Evolutionary conservation across 2,329 filamentous ascomycete genomes (phyloP).

Genomic region (Hypoxylon sp.): DNA sequence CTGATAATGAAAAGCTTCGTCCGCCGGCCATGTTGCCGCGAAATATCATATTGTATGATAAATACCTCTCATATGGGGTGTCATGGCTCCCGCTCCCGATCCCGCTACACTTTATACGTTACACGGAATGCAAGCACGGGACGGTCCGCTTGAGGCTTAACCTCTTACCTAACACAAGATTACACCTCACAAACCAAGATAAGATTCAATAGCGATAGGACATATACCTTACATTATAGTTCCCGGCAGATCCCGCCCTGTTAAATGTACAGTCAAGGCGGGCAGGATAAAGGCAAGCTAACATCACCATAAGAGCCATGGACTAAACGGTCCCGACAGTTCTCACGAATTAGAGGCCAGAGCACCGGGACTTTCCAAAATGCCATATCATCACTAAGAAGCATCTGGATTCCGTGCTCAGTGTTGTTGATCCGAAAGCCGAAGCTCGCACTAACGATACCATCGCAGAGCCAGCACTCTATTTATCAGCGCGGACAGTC

Average conservation of each 20-base stretch:
- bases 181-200: not conserved
- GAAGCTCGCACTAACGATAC: not conserved
- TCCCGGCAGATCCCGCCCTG: not conserved
- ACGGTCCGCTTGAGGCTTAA: not conserved
- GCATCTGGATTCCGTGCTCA: not conserved
- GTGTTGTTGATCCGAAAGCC: not conserved
- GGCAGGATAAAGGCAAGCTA: not conserved
- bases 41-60: not conserved
- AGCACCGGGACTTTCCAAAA: not conserved
- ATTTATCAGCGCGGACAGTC: conserved; percentile 20
- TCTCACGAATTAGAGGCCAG: not conserved
- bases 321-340: too few relatives aligned
- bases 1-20: not conserved
- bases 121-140: not conserved
- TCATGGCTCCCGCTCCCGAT: not conserved
- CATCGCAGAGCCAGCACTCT: not conserved
- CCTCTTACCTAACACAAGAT: not conserved
- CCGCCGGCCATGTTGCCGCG: not conserved
- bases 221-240: not conserved
- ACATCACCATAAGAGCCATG: too few relatives aligned
- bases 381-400: not conserved
- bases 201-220: not conserved
- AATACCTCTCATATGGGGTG: not conserved
- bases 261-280: not conserved
- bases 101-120: not conserved